Percentiles rank a stretch among this genome's conserved stretches.
These are phyloP conservation scores for Acrasis kona DNA, from an alignment of 78 protist genomes.

Conservation along the genomic window DNA sequence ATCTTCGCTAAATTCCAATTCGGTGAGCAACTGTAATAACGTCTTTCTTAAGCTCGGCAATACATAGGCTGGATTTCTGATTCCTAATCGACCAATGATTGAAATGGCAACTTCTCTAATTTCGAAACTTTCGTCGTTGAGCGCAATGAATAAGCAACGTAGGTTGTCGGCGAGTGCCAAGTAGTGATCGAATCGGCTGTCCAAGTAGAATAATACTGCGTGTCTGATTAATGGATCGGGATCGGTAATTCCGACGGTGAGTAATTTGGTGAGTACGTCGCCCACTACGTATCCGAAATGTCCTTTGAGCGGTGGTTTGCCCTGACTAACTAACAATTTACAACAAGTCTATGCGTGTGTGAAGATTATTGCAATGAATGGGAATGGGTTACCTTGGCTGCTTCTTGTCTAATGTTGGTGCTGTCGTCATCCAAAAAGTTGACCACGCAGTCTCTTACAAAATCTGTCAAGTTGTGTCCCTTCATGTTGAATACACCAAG, in stretches of 20 bases:
- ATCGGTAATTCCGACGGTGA: slow-evolving; percentile 64
- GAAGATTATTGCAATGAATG: background rate
- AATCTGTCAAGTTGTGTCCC: slow-evolving; percentile 45
- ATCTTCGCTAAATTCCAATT: slow-evolving; percentile 40
- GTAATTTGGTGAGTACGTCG: slow-evolving; percentile 43
- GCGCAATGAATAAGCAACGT: slow-evolving; percentile 50
- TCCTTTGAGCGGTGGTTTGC: background rate
- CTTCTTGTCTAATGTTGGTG: slow-evolving; percentile 20
- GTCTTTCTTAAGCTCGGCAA: slow-evolving; percentile 85
- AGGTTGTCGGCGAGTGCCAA: slow-evolving; percentile 70
- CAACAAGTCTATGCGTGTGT: background rate
- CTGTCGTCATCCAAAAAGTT: slow-evolving; percentile 51
- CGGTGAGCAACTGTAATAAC: slow-evolving; percentile 79
- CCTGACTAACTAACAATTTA: background rate
- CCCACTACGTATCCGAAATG: background rate
- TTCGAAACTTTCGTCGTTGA: slow-evolving; percentile 63
- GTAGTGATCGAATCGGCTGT: slow-evolving; percentile 47
- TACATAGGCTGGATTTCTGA: slow-evolving; percentile 86
- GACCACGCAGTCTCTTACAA: slow-evolving; percentile 48
- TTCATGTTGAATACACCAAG: slow-evolving; percentile 63
- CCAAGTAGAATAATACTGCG: slow-evolving; percentile 43
- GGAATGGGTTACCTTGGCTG: too few relatives aligned
- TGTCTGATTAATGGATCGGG: slow-evolving; percentile 61
- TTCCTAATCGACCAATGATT: slow-evolving; percentile 76
- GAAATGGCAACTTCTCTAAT: slow-evolving; percentile 63